Conservation (phyloP, 306 rosid species). For the Citrullus amarus region DNA sequence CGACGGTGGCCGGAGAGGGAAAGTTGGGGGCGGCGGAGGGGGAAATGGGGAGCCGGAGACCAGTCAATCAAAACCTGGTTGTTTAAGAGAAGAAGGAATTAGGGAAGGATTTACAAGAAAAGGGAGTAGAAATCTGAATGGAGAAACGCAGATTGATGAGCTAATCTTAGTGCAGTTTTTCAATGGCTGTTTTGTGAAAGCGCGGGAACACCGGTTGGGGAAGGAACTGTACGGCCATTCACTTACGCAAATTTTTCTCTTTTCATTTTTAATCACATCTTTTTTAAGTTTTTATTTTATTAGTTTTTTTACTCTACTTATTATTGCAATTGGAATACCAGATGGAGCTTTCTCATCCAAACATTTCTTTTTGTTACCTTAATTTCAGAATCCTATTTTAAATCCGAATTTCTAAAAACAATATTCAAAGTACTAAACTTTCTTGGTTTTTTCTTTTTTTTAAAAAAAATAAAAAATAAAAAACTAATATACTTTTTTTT, state of each 20-base stretch:
- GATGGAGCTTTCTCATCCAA: neutral
- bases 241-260: neutral
- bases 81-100: slow-evolving; percentile 9
- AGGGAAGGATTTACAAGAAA: slow-evolving; percentile 15
- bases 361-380: neutral
- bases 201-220: slow-evolving; percentile 40
- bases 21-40: neutral
- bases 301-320: neutral
- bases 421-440: neutral
- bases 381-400: neutral
- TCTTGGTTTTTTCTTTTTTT: neutral
- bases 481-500: neutral
- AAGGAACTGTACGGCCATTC: neutral
- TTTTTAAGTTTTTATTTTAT: neutral
- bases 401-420: neutral
- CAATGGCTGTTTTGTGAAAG: slow-evolving; percentile 24
- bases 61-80: slow-evolving; percentile 36
- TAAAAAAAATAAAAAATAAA: too few species aligned
- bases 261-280: neutral
- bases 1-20: slow-evolving; percentile 13
- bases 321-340: neutral
- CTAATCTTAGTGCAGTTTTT: slow-evolving; percentile 12
- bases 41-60: slow-evolving; percentile 21
- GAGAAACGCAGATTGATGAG: slow-evolving; percentile 7
- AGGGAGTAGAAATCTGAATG: slow-evolving; percentile 19